Base-by-base conservation (phyloP, 176 grass and related monocot species). In the Phoenix dactylifera region DNA sequence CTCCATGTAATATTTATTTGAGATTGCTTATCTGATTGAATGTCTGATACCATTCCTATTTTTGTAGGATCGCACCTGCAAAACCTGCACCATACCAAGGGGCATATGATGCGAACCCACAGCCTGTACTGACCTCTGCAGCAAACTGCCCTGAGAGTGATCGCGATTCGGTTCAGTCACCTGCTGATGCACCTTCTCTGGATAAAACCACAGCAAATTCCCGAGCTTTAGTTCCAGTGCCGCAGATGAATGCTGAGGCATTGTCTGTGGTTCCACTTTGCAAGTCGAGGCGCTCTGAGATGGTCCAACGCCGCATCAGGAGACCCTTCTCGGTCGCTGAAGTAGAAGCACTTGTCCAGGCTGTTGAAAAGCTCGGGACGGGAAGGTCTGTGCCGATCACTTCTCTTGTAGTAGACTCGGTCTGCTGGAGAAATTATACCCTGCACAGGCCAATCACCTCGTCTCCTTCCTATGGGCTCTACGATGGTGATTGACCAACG, bases 291-390 rank as follows among this genome's bases (percentile, higher is more conserved):
- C 67, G 55, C 30, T 24, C 70, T 12, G 79, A 82, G 55, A 32
- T 70, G 15, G 56, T 57, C 50, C 94, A 98, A 29, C 82, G 94
- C 62, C 77, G 94, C 24, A 98, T 93, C 50, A 87, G 94, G 59
- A 75, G 94, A 3, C 94, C 94, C 0, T 98, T 98, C 77, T 89
- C 94, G 62, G 88, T 98, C 74, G 48, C 87, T 3, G 94, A 98
- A 78, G 94, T 98, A 39, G 88, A 98, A 79, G 94, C 94, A 22
- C 85, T 98, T 66, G 88, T 98, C 18, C 78, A 85, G 55, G 84
- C 94, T 50, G 94, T 98, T 4, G 94, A 98, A 77, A 92, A 98
- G 69, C 85, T 98, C 68, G 94, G 94, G 74, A 98, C 94, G 55
- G 94, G 94, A 98, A 98, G 94, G 94, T 98, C 39, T 49, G 24